Evolutionary conservation across 495 filamentous ascomycete species (phyloP), one percentile per base, ranked within the genome.

Genomic region (Lasiosphaeria miniovina): DNA sequence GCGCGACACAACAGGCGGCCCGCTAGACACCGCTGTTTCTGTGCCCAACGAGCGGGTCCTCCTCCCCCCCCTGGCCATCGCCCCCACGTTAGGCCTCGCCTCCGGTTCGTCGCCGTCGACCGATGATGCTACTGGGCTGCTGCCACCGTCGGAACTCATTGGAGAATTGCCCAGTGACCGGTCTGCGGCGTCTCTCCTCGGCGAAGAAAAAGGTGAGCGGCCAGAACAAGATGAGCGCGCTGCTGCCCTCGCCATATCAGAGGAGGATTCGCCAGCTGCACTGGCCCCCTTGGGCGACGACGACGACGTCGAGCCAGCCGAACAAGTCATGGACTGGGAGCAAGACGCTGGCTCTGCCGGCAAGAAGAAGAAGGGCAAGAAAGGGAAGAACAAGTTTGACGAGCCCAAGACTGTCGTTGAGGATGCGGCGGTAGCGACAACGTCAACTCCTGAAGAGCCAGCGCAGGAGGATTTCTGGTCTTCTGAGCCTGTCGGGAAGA

Each of bases 11-110:
- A 65, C 66, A 49, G 41, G 43, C 54, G 17, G 7, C 32, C 33
- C 60, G 56, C 58, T 54, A 63, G 68, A 66, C 68, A 69, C 68
- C 66, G 66, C 66, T 71, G 64, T 65, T 68, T 71, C 61, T 35
- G 35, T 55, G 60, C 61, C 62, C 62, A 61, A 71, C 61, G 54
- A 62, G 56, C 58, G 34, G 48, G 50, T 35, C 57, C 57, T 9
- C 5, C 43, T n/a, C 46, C 52, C 41, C 57, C 49, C 62, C 60
- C 53, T 59, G 32, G 15, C 36, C 15, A n/a, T 36, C 53, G 32
- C 8, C 59, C 50, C 67, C 61, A 61, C 67, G 35, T 43, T 45
- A 36, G 62, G 41, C 34, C 49, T 54, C 56, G 46, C 46, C 38
- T 50, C 55, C 54, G 59, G 32, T 52, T 17, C 34, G 52, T 33